Percentiles rank a stretch among this genome's conserved stretches.
Conservation (phyloP, 2,329 filamentous ascomycete genomes). For the Microcera coccophila region DNA sequence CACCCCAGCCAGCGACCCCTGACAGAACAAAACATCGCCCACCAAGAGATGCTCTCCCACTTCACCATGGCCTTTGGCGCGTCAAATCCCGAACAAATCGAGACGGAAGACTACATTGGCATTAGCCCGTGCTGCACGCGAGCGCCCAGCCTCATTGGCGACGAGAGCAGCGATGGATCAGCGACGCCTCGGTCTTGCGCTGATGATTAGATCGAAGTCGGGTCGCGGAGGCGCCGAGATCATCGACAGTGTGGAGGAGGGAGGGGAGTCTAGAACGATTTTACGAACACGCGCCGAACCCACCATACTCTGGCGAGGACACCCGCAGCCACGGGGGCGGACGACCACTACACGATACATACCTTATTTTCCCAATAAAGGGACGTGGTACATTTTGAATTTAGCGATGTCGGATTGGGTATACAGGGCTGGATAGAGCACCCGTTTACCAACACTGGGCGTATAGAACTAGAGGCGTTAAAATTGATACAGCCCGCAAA, state of each 20-base stretch:
- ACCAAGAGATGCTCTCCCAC: constrained; percentile 45
- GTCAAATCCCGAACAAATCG: constrained; percentile 31
- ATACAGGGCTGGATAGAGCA: background rate
- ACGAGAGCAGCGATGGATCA: constrained; percentile 20
- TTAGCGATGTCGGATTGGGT: constrained; percentile 15
- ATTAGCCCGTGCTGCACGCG: constrained; percentile 46
- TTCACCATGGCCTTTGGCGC: constrained; percentile 47
- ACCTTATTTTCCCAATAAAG: background rate
- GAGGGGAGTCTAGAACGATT: background rate
- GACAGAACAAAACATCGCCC: constrained; percentile 42
- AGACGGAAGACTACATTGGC: constrained; percentile 32
- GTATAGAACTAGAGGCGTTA: constrained; percentile 2
- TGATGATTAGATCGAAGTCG: constrained; percentile 10
- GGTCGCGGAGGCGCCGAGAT: constrained; percentile 8
- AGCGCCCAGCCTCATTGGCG: constrained; percentile 32
- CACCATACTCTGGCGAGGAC: background rate
- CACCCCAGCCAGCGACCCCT: constrained; percentile 46
- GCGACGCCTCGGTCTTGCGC: background rate
- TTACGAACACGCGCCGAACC: background rate
- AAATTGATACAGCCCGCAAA: background rate
- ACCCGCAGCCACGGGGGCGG: too few species aligned
- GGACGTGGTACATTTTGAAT: constrained; percentile 15
- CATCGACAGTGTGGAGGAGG: background rate
- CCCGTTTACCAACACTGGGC: background rate
- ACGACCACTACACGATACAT: background rate